phyloP scores from a whole-genome alignment of 192 early-diverging fungal species.

The Globomyces pollinis-pini region DNA sequence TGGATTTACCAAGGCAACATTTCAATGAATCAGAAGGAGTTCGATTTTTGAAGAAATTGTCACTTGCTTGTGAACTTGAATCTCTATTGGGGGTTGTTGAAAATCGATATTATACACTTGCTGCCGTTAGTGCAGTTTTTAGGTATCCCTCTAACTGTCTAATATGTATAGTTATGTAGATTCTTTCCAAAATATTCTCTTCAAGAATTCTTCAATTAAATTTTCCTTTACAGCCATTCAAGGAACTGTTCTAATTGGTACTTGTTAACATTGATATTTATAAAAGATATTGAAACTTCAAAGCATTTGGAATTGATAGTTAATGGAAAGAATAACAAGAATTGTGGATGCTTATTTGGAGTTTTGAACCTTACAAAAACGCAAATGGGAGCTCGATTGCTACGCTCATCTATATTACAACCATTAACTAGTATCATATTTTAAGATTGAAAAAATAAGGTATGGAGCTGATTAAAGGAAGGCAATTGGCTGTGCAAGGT shows the following conservation, averaged over 20 bases:
- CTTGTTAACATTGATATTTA: background rate
- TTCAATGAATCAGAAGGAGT: background rate
- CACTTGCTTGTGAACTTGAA: background rate
- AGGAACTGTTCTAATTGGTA: background rate
- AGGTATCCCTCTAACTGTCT: no score
- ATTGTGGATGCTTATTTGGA: background rate
- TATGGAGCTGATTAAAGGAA: background rate
- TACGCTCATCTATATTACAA: slow-evolving; percentile 72
- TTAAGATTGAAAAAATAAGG: slow-evolving; percentile 19
- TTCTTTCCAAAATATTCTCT: background rate
- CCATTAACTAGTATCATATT: slow-evolving; percentile 29
- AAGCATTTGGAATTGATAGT: slow-evolving; percentile 1
- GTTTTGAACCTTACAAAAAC: background rate
- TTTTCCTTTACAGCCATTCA: background rate
- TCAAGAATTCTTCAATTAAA: background rate
- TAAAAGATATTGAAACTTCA: background rate
- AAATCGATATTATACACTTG: background rate
- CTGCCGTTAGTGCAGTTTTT: background rate
- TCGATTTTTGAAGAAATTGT: background rate
- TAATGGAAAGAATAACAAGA: background rate
- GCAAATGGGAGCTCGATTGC: slow-evolving; percentile 41
- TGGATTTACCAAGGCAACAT: background rate
- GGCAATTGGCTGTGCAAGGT: background rate
- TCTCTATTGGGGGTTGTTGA: background rate
- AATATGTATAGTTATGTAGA: background rate